Conservation (phyloP, 176 grass and related monocot genomes). For the Puccinellia tenuiflora region DNA sequence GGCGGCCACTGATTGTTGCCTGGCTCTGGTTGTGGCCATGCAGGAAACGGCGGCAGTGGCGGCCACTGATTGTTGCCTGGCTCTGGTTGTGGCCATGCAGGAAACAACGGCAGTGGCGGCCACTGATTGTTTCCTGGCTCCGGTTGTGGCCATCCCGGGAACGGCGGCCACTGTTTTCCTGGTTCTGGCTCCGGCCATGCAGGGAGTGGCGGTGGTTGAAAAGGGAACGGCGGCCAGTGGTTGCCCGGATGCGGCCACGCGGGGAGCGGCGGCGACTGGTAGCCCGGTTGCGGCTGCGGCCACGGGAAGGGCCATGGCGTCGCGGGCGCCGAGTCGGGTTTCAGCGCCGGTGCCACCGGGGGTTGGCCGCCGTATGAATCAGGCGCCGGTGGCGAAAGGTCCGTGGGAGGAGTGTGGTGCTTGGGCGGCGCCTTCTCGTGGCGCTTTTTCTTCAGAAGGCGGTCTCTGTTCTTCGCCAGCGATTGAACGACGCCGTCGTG, state of each 20-base stretch:
- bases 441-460: background rate
- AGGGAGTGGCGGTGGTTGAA: conserved; percentile 17
- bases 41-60: conserved; percentile 1
- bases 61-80: conserved; percentile 21
- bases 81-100: background rate
- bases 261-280: background rate
- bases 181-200: conserved; percentile 20
- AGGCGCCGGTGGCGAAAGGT: conserved; percentile 14
- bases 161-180: conserved; percentile 8
- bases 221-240: conserved; percentile 15
- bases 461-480: background rate
- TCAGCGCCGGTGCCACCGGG: background rate
- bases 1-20: conserved; percentile 23
- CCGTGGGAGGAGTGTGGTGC: conserved; percentile 7
- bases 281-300: background rate
- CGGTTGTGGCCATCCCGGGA: conserved; percentile 16
- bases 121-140: background rate
- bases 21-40: conserved; percentile 1
- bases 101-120: background rate
- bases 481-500: background rate
- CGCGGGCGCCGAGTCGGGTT: background rate
- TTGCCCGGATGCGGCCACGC: background rate
- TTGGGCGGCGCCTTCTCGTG: conserved; percentile 24
- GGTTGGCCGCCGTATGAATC: background rate
- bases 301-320: conserved; percentile 14